Base-by-base conservation (phyloP, 2,329 filamentous ascomycete genomes). In the Neonectria faginata region DNA sequence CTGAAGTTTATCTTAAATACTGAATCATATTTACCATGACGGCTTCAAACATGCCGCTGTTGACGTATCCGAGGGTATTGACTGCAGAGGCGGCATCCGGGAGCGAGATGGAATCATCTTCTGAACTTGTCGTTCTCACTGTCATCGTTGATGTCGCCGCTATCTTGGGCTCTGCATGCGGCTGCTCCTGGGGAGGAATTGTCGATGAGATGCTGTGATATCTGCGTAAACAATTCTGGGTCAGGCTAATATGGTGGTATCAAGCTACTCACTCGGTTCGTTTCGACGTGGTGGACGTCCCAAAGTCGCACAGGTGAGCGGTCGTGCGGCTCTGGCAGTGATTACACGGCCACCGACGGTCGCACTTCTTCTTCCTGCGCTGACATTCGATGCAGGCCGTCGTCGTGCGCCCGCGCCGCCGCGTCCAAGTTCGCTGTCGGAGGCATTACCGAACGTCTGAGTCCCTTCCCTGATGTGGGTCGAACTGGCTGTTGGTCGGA, bases 391-490 rank as follows among this genome's bases (percentile, higher is more conserved):
- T 48, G 14, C 45, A 48, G 22, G 45, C 45, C 18, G 45, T 48
- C 2, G 22, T 16, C 22, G 22, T 48, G 22, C 45, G 45, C 12
- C 45, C 45, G 45, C 45, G 45, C 14, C 45, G 45, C 3, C 65
- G 29, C 79, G 61, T 75, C 79, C 52, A 85, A 85, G 69, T 81
- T 77, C 20, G 81, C 83, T 8, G 72, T 84, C 14, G 77, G 78
- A 16, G 79, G 77, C 25, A 41, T 83, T 6, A 77, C 77, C 10
- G 79, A 81, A 52, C 75, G 75, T 1, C 69, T 84, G 20, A n/a
- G n/a, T 25, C 3, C 3, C 3, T 25, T 25, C 1, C 22, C 22
- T 5, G 22, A 3, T 25, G 5, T 25, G 22, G 22, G 22, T 25
- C 22, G 22, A 25, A 3, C 22, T 25, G 22, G 22, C 22, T 25